Percentiles rank a stretch among this genome's conserved stretches.
Conservation (phyloP, 83 land plant species). For the Larix sibirica region DNA sequence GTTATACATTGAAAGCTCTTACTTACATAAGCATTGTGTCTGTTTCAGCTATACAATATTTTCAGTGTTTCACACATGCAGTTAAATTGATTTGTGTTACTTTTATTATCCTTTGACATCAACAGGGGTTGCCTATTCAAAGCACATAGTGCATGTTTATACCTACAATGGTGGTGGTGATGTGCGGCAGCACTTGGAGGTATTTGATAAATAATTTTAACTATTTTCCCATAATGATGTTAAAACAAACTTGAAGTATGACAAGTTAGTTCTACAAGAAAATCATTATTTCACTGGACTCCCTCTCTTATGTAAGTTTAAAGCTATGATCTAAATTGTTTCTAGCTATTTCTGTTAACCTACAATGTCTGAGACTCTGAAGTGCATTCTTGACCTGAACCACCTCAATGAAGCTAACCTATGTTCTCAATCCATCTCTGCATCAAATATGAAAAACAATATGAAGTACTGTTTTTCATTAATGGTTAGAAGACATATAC, state of each 20-base stretch:
- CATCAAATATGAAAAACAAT: not conserved
- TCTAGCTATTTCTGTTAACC: not conserved
- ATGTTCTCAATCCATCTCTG: not conserved
- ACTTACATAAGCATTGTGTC: not conserved
- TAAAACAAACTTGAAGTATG: not conserved
- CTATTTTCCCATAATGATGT: not conserved
- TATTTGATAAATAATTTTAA: constrained; percentile 22
- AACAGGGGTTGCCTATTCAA: constrained; percentile 94
- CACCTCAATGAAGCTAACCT: not conserved
- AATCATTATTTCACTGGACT: not conserved
- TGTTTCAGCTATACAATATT: not conserved
- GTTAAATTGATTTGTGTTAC: not conserved
- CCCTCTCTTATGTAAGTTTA: not conserved
- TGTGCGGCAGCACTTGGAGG: constrained; percentile 81
- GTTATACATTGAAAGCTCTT: not conserved
- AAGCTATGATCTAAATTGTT: not conserved
- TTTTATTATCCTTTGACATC: not conserved
- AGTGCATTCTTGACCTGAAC: not conserved
- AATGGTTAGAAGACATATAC: no score
- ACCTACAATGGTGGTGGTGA: constrained; percentile 68
- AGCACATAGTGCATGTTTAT: constrained; percentile 82
- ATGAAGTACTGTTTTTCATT: not conserved
- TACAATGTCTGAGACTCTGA: not conserved
- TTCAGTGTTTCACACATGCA: not conserved
- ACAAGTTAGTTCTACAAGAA: not conserved